Evolutionary conservation across 306 rosid species (phyloP), one percentile per base, ranked within the genome.

Genomic region (Myrica gale): DNA sequence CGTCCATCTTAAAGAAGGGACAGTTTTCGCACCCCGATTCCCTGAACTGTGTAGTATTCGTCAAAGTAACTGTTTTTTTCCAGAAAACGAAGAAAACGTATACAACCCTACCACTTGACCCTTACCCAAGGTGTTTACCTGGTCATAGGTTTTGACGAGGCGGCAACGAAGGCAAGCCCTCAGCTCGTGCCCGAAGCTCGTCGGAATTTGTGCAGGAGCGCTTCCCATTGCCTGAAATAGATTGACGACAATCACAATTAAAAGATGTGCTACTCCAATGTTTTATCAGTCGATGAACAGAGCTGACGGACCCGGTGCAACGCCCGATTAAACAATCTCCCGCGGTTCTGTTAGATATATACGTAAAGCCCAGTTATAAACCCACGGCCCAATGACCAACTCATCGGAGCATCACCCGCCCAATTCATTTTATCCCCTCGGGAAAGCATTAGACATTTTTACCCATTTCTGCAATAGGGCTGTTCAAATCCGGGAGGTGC

Each of bases 151-250:
- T 89, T 95, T 95, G 82, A 92, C 93, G 43, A 94, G 98, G 74
- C 97, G 97, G 76, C 98, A 94, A 53, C 98, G 97, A 71, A 94
- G 98, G 80, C 98, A 94, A 79, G 98, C 97, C 75, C 96, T 79
- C 67, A 95, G 88, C 79, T 92, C 97, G 74, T 95, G 91, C 65
- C 98, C 98, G 61, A 90, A 92, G 83, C 91, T 95, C 10, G 93
- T 92, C 55, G 97, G 98, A 74, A 95, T 95, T 80, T 95, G 97
- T 58, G 97, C 98, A 4, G 95, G 93, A 1, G 76, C 79, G 68
- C 53, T 87, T 21, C 84, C 87, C 91, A 92, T 92, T 82, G 37
- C 54, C 81, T 48, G 11, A 52, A 7, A 52, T 12, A 48, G 53
- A 48, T 32, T 32, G 37, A 2, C 15, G 57, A 52, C 20, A 6